Evolutionary conservation across 2,329 filamentous ascomycete genomes (phyloP), one percentile per base, ranked within the genome.

Genomic region (Nigrograna mackinnonii): DNA sequence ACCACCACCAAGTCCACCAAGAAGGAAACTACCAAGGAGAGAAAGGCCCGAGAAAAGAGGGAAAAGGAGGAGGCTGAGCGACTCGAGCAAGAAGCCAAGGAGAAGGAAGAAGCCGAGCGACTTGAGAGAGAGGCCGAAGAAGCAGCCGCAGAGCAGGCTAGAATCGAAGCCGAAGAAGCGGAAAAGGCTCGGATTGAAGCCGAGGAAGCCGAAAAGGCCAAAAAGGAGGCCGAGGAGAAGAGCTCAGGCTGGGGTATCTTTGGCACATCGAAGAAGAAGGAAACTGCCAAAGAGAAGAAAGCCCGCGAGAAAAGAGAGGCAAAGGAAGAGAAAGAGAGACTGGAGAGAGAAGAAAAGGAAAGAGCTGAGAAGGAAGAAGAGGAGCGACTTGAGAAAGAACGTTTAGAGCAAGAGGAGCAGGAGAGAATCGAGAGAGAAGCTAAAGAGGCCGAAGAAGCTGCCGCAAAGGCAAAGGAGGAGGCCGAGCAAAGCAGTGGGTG

Each of bases 81-180:
- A 9, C 24, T 33, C 7, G 11, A 33, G 31, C 11, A 33, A 33
- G 9, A 22, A 16, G 17, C 11, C 3, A 22, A 22, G 34, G 34
- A 36, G 34, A 20, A 22, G 34, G 34, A 50, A n/a, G 55, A 49
- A 30, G 22, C 22, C 6, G 41, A 52, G 28, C 43, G 58, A 7
- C 58, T 67, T 39, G 65, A 74, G 51, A 69, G 74, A 49, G 71
- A 62, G 26, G 73, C 77, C 48, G 66, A 55, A 17, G 48, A 56
- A 13, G 52, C 49, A 35, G 50, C 47, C 13, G 62, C 38, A 51
- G 57, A 67, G 53, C 62, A 46, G 37, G 51, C 41, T 18, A 42
- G 46, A 32, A 52, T 43, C 22, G 51, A 54, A 18, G 48, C 37
- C 2, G 47, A 47, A 35, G 48, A 41, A 19, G 55, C 59, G n/a